Evolutionary conservation across 2,329 filamentous ascomycete genomes (phyloP).

Genomic region (Pseudogymnoascus verrucosus): DNA sequence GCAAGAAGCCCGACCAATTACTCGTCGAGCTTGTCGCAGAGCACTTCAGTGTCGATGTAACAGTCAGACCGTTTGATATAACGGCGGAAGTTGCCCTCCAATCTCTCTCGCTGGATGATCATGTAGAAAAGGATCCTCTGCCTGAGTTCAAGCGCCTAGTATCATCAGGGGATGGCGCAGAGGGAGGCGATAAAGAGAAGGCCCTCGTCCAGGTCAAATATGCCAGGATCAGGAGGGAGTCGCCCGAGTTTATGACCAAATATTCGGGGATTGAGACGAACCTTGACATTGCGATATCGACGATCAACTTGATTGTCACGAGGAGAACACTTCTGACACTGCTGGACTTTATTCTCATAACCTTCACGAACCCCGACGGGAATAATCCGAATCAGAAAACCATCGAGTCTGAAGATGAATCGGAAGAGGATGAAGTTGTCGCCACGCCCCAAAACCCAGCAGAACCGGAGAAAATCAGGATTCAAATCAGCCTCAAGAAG

Average conservation of each 20-base stretch:
- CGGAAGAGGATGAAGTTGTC: constrained; percentile 25
- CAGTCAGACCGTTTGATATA: constrained; percentile 85
- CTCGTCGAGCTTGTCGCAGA: constrained; percentile 89
- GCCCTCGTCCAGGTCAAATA: constrained; percentile 86
- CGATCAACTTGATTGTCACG: constrained; percentile 92
- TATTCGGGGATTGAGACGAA: constrained; percentile 94
- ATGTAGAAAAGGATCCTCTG: constrained; percentile 77
- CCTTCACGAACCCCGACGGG: constrained; percentile 65
- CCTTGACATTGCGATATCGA: constrained; percentile 82
- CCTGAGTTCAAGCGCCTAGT: constrained; percentile 96
- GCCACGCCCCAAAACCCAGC: constrained; percentile 28
- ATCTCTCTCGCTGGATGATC: constrained; percentile 84
- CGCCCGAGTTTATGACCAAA: constrained; percentile 84
- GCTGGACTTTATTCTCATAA: constrained; percentile 87
- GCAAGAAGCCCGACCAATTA: constrained; percentile 66
- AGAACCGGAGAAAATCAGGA: constrained; percentile 55
- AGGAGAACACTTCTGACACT: constrained; percentile 85
- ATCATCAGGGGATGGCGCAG: constrained; percentile 68
- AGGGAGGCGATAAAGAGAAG: constrained; percentile 66
- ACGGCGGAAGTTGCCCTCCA: constrained; percentile 82
- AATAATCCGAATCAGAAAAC: constrained; percentile 35
- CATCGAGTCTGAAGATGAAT: constrained; percentile 25
- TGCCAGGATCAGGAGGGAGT: constrained; percentile 78
- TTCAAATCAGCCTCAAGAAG: constrained; percentile 88
- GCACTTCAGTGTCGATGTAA: constrained; percentile 79